Evolutionary conservation across 495 filamentous ascomycete genomes (phyloP).

Genomic region (Penicillium malachiteum): DNA sequence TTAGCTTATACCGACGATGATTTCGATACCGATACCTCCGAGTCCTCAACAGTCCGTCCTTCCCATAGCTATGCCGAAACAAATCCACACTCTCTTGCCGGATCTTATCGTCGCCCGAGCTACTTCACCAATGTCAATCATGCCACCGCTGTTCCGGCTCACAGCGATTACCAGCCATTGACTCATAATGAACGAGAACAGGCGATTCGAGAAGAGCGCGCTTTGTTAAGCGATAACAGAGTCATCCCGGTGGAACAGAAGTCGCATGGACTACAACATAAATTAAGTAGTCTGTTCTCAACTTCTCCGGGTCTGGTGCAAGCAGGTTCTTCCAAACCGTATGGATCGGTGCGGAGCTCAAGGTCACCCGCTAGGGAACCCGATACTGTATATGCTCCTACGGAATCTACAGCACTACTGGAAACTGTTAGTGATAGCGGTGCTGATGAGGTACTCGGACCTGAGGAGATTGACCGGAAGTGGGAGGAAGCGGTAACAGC

Average conservation of each 20-base stretch:
- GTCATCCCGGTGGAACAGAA: slow-evolving; percentile 64
- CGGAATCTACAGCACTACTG: slow-evolving; percentile 56
- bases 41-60: slow-evolving; percentile 47
- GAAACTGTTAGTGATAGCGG: slow-evolving; percentile 21
- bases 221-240: slow-evolving; percentile 74
- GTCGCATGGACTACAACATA: slow-evolving; percentile 26
- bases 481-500: slow-evolving; percentile 78
- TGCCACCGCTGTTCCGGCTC: slow-evolving; percentile 45
- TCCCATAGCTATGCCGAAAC: slow-evolving; percentile 35
- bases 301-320: slow-evolving; percentile 12
- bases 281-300: slow-evolving; percentile 28
- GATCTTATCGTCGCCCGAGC: slow-evolving; percentile 67
- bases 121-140: slow-evolving; percentile 61
- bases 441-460: slow-evolving; percentile 14
- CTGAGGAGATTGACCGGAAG: slow-evolving; percentile 52
- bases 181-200: slow-evolving; percentile 61
- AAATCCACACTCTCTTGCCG: slow-evolving; percentile 57
- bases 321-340: slow-evolving; percentile 6
- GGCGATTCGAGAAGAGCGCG: slow-evolving; percentile 70
- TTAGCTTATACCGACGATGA: slow-evolving; percentile 56
- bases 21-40: slow-evolving; percentile 41
- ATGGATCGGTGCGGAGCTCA: slow-evolving; percentile 10
- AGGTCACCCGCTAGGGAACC: slow-evolving; percentile 15
- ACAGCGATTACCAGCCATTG: slow-evolving; percentile 48
- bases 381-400: slow-evolving; percentile 13